Evolutionary conservation across 2,329 filamentous ascomycete species (phyloP), one percentile per base, ranked within the genome.

Genomic region (Trichoderma breve): DNA sequence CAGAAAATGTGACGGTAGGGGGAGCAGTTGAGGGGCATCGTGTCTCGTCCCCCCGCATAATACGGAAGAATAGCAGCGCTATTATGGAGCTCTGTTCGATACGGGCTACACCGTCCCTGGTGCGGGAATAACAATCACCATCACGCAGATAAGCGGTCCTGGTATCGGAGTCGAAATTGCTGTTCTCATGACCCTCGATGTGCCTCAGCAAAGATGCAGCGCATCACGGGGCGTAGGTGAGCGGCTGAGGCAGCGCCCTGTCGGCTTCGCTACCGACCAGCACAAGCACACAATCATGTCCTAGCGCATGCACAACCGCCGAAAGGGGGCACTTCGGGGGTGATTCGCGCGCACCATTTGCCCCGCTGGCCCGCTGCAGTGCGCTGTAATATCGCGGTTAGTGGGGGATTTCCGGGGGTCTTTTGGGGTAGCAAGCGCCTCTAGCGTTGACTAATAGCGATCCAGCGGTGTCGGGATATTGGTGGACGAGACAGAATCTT

Each of bases 121-220:
- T 58, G 66, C 66, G 55, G 66, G 66, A 69, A 61, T 60, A 69
- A 51, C 30, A 34, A 34, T 32, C 57, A 11, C 18, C 57, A 34
- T 18, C n/a, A 28, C 14, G 66, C n/a, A 47, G 55, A 69, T 61
- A 69, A 61, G 66, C 66, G 55, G 26, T 28, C 65, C 26, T 30
- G 15, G 65, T 15, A 43, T 43, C 51, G 55, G 51, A 68, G 34
- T 21, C 32, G 26, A 28, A 15, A 6, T 32, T 32, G 34, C 55
- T 62, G 67, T 70, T 62, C 67, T 70, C 67, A 70, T 70, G 57
- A 62, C 67, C 67, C 55, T 51, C 58, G 39, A 69, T 61, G 36
- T 53, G 51, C 57, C 57, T 28, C 67, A 8, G 9, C 26, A 53
- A 53, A 61, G 36, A 62, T 36, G 39, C 47, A 64, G 30, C 43